These are phyloP conservation scores for Typha latifolia DNA, from an alignment of 176 grass and related monocot species.

Conservation along the genomic window DNA sequence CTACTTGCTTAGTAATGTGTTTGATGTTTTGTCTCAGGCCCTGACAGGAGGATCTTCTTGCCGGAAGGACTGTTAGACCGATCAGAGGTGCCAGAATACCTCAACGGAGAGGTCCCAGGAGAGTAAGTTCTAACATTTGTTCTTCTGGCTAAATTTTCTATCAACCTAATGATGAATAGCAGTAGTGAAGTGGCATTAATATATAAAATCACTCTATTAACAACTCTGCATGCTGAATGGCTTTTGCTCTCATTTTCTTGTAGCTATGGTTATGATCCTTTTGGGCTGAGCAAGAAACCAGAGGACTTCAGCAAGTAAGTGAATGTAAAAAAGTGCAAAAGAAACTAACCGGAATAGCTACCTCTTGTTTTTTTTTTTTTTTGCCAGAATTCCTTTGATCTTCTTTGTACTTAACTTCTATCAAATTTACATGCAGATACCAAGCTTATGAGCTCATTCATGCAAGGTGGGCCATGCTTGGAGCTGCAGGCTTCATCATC, in stretches of 20 bases:
- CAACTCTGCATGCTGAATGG: neutral
- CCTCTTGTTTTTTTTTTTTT: too few species aligned
- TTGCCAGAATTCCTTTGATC: neutral
- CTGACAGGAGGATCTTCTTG: conserved; percentile 90
- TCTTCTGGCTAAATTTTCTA: too few species aligned
- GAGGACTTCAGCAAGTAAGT: conserved; percentile 89
- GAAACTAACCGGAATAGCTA: neutral
- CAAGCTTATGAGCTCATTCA: conserved; percentile 95
- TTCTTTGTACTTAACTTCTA: neutral
- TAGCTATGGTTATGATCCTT: conserved; percentile 96
- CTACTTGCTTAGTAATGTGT: neutral
- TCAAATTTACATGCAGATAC: conserved; percentile 45
- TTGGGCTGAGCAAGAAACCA: conserved; percentile 94
- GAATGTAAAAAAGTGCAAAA: neutral
- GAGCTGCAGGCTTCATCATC: conserved; percentile 85
- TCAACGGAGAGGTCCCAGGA: conserved; percentile 84
- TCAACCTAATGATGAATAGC: too few species aligned
- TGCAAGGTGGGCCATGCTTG: conserved; percentile 96
- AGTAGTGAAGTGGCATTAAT: too few species aligned
- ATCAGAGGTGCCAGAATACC: conserved; percentile 82
- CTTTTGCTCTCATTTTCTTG: conserved; percentile 12
- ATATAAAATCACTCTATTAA: too few species aligned
- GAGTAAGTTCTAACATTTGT: conserved; percentile 51
- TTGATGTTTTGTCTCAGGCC: conserved; percentile 21
- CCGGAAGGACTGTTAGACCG: conserved; percentile 85